phyloP scores from a whole-genome alignment of 495 filamentous ascomycete species.

The Daldinia childiae region DNA sequence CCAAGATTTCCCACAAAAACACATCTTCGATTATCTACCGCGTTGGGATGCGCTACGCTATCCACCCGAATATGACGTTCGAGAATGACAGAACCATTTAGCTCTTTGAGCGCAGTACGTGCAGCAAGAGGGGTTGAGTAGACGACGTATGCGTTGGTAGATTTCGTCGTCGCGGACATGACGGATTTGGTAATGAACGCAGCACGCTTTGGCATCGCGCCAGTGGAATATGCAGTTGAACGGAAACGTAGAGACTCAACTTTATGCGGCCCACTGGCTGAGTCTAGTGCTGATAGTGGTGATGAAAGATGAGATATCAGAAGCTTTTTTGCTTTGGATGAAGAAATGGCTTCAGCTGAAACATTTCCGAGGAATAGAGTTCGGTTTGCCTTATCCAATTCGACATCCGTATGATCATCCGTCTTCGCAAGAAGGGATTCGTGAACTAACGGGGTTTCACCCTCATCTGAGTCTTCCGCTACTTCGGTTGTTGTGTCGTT shows the following conservation, averaged over 20 bases:
- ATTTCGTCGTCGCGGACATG: constrained; percentile 87
- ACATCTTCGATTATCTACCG: constrained; percentile 84
- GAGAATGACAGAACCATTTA: constrained; percentile 87
- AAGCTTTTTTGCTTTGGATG: constrained; percentile 78
- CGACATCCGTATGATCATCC: constrained; percentile 56
- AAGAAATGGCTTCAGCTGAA: constrained; percentile 80
- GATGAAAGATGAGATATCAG: constrained; percentile 72
- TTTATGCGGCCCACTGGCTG: constrained; percentile 66
- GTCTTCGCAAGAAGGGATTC: constrained; percentile 58
- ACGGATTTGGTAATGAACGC: constrained; percentile 84
- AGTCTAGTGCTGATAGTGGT: constrained; percentile 53
- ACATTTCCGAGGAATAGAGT: constrained; percentile 96
- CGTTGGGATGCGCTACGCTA: constrained; percentile 84
- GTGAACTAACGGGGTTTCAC: constrained; percentile 54
- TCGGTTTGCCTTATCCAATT: constrained; percentile 85
- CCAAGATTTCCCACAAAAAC: constrained; percentile 97
- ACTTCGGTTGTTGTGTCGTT: constrained; percentile 43
- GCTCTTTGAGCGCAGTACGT: constrained; percentile 73
- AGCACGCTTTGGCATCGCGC: constrained; percentile 86
- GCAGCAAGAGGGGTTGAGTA: constrained; percentile 78
- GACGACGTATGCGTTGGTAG: constrained; percentile 93
- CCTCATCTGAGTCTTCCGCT: constrained; percentile 45
- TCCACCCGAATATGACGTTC: constrained; percentile 92
- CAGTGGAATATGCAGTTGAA: constrained; percentile 81
- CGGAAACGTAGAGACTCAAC: constrained; percentile 92